Evolutionary conservation across 2,329 filamentous ascomycete species (phyloP).

Genomic region (Trichoderma hamatum): DNA sequence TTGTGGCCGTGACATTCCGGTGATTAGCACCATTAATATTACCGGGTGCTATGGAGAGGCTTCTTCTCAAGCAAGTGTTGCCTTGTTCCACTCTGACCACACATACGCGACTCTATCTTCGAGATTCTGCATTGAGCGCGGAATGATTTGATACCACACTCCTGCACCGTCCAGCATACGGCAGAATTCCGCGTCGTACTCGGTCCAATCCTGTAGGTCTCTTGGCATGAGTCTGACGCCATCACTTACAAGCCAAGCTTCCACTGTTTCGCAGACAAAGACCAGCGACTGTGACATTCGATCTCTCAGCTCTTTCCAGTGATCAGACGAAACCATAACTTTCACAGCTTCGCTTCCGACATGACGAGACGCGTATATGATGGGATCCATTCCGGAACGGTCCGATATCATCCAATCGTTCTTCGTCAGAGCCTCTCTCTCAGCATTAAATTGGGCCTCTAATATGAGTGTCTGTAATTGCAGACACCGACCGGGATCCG

Average conservation of each 20-base stretch:
- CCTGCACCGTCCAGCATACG: neutral
- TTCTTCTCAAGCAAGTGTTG: no score
- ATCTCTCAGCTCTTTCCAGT: constrained; percentile 38
- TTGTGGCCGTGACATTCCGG: no score
- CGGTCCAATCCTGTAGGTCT: constrained; percentile 18
- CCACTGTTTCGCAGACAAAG: constrained; percentile 41
- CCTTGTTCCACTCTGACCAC: constrained; percentile 20
- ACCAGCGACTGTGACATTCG: constrained; percentile 42
- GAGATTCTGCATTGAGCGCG: constrained; percentile 5
- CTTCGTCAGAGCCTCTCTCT: constrained; percentile 31
- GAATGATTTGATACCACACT: constrained; percentile 8
- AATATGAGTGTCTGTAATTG: constrained; percentile 45
- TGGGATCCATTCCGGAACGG: constrained; percentile 47
- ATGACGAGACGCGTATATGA: constrained; percentile 44
- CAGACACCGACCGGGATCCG: constrained; percentile 35
- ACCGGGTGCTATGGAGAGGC: no score
- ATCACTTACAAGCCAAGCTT: constrained; percentile 21
- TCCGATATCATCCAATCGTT: constrained; percentile 46
- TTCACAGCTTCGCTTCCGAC: constrained; percentile 35
- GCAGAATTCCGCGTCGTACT: constrained; percentile 20
- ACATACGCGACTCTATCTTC: constrained; percentile 22
- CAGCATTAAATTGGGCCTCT: constrained; percentile 40
- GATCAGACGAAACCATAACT: constrained; percentile 32
- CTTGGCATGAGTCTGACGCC: constrained; percentile 24
- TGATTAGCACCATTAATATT: no score